Evolutionary conservation across 768 basidiomycete genomes (phyloP).

Genomic region (Xerocomellus chrysenteron): DNA sequence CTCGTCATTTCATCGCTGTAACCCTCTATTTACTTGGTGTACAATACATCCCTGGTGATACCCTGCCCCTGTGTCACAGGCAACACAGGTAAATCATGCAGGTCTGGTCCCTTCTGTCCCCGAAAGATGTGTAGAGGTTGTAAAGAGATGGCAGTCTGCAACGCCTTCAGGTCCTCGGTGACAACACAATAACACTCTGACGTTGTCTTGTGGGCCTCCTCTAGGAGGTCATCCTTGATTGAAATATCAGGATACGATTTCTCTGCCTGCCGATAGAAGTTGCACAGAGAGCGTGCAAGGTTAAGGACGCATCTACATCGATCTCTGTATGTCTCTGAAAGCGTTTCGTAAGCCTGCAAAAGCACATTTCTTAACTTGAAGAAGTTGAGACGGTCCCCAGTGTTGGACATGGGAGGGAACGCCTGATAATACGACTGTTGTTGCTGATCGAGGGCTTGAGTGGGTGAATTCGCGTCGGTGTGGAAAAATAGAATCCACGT

Average conservation of each 20-base stretch:
- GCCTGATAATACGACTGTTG: background rate
- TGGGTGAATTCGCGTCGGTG: too few relatives aligned
- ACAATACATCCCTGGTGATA: too few relatives aligned
- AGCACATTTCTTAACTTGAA: background rate
- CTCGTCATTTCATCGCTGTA: too few relatives aligned
- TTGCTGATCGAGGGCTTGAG: too few relatives aligned
- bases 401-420: background rate
- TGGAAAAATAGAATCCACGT: slow-evolving; percentile 2
- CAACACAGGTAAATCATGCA: background rate
- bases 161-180: background rate
- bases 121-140: background rate
- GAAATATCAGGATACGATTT: background rate
- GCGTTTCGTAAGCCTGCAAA: background rate
- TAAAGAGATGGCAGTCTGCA: background rate
- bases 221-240: background rate
- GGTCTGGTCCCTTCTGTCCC: background rate
- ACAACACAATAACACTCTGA: background rate
- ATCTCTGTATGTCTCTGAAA: background rate
- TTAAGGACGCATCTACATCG: background rate
- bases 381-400: background rate
- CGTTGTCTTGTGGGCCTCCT: background rate
- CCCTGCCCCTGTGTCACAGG: too few relatives aligned
- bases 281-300: background rate
- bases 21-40: too few relatives aligned
- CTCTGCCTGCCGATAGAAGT: background rate